Base-by-base conservation (phyloP, 1,139 yeast genomes). In the Starmera stellimalicola region DNA sequence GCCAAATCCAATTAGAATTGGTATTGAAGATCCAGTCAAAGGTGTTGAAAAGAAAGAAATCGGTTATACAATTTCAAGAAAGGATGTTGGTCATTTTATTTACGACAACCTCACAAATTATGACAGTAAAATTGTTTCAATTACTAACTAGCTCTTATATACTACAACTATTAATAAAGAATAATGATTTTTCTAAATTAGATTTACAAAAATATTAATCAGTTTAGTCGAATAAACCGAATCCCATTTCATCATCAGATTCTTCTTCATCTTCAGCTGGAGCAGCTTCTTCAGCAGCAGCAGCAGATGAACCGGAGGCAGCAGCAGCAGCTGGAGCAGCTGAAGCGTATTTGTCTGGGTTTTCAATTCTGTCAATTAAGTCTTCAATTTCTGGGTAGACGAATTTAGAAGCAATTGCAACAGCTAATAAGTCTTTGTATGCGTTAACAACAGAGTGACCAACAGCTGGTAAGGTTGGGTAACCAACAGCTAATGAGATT, bases 381-480 rank as follows among this genome's bases (percentile, higher is more conserved):
- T 93, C 87, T 77, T 88, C 98, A 56, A 95, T 84, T 68, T 95
- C 98, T 73, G 93, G 97, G 73, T 81, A 91, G 62, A 95, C 83
- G 85, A 88, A 91, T 67, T 91, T 96, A 63, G 97, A 80, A 63
- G 96, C 98, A 71, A 91, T 73, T 53, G 98, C 93, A 61, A 93
- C 77, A 62, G 97, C 96, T 70, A 93, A 77, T 63, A 93, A 77
- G 74, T 91, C 82, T 94, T 93, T 91, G 94, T 93, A 91, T 78
- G 84, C 79, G 95, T 93, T 91, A 76, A 91, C 80, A 68, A 91
- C 77, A 58, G 94, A 78, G 95, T 91, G 98, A 65, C 95, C 91
- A 64, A 91, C 98, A 59, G 98, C 85, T 70, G 97, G 96, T 65
- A 91, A 73, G 64, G 99, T 91, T 78, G 98, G 98, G 94, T 91